Evolutionary conservation across 177 flowering plant species (phyloP), one percentile per base, ranked within the genome.

Genomic region (Tripterygium wilfordii): DNA sequence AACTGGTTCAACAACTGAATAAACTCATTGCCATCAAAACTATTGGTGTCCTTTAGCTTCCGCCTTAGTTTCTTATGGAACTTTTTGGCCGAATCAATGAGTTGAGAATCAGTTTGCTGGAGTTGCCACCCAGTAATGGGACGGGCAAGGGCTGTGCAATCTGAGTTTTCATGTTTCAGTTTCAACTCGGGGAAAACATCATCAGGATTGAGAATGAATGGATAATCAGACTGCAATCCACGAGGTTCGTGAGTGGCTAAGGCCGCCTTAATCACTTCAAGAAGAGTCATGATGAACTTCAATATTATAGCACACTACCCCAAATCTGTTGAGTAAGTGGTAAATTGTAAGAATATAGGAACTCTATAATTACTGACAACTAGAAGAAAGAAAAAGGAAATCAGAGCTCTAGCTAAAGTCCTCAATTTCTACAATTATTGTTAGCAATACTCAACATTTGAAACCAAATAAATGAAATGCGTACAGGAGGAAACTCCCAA

Each of bases 271-370:
- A 88, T 76, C 25, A 64, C 32, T 37, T 85, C 89, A 8, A 88
- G 85, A 56, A 83, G 50, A 46, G 95, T 64, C 96, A 88, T 88
- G 51, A n/a, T n/a, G n/a, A n/a, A n/a, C n/a, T n/a, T n/a, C n/a
- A n/a, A n/a, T n/a, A n/a, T n/a, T n/a, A n/a, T n/a, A n/a, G n/a
- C n/a, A n/a, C n/a, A n/a, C n/a, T n/a, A n/a, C n/a, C n/a, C n/a
- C n/a, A n/a, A n/a, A n/a, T n/a, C n/a, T n/a, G n/a, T n/a, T n/a
- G n/a, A n/a, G n/a, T n/a, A n/a, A n/a, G n/a, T n/a, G n/a, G n/a
- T n/a, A n/a, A n/a, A n/a, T n/a, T n/a, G n/a, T n/a, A n/a, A n/a
- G n/a, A n/a, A n/a, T n/a, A n/a, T n/a, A n/a, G n/a, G n/a, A n/a
- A n/a, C n/a, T n/a, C n/a, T n/a, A n/a, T n/a, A n/a, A n/a, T n/a